Base-by-base conservation (phyloP, 371 early-diverging fungal genomes). In the Mortierella sp. region DNA sequence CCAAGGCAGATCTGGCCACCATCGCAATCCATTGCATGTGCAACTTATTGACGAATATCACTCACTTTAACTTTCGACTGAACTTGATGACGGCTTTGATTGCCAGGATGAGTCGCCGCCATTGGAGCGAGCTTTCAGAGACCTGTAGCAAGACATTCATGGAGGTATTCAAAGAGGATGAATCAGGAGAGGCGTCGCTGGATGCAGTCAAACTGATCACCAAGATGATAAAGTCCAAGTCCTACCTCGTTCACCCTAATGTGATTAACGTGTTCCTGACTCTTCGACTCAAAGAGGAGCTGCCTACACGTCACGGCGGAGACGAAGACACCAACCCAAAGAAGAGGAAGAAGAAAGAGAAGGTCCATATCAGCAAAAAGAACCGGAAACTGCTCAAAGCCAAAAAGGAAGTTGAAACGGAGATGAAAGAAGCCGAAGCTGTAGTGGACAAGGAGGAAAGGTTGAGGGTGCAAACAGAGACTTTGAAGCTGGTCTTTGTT, bases 1-100 rank as follows among this genome's bases (percentile, higher is more conserved):
- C 78, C 18, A 82, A 88, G 51, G 79, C 83, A 42, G 81, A 86
- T 58, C 23, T 81, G 55, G 80, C 86, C 13, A 53, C 88, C 24
- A 82, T 87, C 27, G 91, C 93, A 6, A 78, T 93, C 14, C 85
- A 86, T 47, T 93, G 93, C 81, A 73, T 94, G 80, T 89, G 92
- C 52, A 87, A 86, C 59, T 86, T 97, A 4, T 80, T 95, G 61
- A 89, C 86, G 3, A 82, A 87, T 16, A 89, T 91, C 38, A 87
- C 95, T 5, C 95, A 96, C 79, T 97, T 97, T 82, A 97, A 97
- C 82, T 96, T 93, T 72, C 89, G 96, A 58, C 67, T 89, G 31
- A 94, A 97, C 62, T 68, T 97, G 48, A 86, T 97, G 86, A 91
- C 90, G 3, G 86, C 91, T 6, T 78, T 96, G 34, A 89, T 95